phyloP scores from a whole-genome alignment of 2,329 filamentous ascomycete species.

The Mariannaea sp. region DNA sequence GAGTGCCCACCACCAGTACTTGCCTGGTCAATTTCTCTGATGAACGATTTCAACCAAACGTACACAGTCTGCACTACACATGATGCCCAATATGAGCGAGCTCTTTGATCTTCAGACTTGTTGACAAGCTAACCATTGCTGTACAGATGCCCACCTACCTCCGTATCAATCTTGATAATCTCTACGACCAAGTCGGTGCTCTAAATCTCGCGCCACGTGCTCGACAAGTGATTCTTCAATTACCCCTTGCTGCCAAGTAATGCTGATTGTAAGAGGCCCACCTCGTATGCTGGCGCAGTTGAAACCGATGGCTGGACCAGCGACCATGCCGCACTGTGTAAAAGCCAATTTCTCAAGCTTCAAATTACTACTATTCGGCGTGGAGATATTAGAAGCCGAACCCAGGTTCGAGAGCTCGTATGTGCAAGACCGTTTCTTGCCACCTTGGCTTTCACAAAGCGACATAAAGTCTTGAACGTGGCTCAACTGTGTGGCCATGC shows the following conservation, averaged over 20 bases:
- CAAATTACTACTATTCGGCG: background rate
- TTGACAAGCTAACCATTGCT: too few relatives aligned
- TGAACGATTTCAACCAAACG: too few relatives aligned
- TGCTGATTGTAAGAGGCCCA: conserved; percentile 1
- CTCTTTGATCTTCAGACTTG: too few relatives aligned
- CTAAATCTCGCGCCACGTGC: background rate
- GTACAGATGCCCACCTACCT: too few relatives aligned
- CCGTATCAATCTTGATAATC: too few relatives aligned
- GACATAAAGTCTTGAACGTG: background rate
- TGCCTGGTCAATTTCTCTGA: too few relatives aligned
- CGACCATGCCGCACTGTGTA: conserved; percentile 14
- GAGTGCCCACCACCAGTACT: too few relatives aligned
- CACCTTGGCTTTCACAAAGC: conserved; percentile 1
- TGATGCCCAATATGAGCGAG: too few relatives aligned
- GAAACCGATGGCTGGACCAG: conserved; percentile 17
- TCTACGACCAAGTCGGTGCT: too few relatives aligned
- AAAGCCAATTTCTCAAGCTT: conserved; percentile 14
- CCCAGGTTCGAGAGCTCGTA: conserved; percentile 27
- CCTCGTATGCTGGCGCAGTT: conserved; percentile 17
- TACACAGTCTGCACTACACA: too few relatives aligned
- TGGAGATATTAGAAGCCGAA: background rate
- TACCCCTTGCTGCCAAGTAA: conserved; percentile 19
- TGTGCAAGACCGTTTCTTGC: background rate
- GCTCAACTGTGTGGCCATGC: background rate
- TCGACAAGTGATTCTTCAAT: conserved; percentile 9